These are phyloP conservation scores for Emiliania huxleyi DNA, from an alignment of 78 protist species.

Conservation along the genomic window DNA sequence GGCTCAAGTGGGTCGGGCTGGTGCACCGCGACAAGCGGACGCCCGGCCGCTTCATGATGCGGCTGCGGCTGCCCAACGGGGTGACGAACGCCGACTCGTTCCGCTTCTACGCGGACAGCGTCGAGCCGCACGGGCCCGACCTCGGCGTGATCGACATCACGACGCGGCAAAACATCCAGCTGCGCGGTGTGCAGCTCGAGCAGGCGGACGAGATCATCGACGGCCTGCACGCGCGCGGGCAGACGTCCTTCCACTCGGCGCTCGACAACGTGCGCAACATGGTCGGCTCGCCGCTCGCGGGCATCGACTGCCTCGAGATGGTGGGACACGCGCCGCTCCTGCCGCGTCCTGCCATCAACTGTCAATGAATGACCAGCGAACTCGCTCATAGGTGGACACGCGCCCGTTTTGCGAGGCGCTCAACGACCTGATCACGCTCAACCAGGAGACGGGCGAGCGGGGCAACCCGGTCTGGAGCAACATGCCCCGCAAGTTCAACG, in stretches of 20 bases:
- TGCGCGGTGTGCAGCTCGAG: slow-evolving; percentile 25
- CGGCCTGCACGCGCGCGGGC: not conserved
- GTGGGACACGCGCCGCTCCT: too few species aligned
- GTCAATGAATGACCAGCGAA: too few species aligned
- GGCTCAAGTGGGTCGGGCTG: slow-evolving; percentile 47
- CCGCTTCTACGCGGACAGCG: not conserved
- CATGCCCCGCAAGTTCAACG: slow-evolving; percentile 51
- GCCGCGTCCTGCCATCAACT: too few species aligned
- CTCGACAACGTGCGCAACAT: slow-evolving; percentile 8
- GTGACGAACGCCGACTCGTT: not conserved
- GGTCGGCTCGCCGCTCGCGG: slow-evolving; percentile 12
- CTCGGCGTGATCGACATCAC: slow-evolving; percentile 42
- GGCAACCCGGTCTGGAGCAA: slow-evolving; percentile 39
- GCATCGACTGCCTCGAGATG: slow-evolving; percentile 43
- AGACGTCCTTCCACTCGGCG: not conserved
- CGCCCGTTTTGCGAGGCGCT: not conserved
- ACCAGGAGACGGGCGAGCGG: not conserved
- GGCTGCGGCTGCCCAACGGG: slow-evolving; percentile 44
- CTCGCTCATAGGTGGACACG: too few species aligned
- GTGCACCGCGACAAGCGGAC: slow-evolving; percentile 25
- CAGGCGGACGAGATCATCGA: not conserved
- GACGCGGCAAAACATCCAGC: slow-evolving; percentile 58
- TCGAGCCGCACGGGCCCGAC: not conserved
- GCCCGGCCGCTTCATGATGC: slow-evolving; percentile 39
- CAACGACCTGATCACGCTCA: not conserved